A percentile compares a stretch with the other conserved stretches of the same genome.
These are phyloP conservation scores for Oidium heveae DNA, from an alignment of 2,329 filamentous ascomycete genomes.

Conservation along the genomic window DNA sequence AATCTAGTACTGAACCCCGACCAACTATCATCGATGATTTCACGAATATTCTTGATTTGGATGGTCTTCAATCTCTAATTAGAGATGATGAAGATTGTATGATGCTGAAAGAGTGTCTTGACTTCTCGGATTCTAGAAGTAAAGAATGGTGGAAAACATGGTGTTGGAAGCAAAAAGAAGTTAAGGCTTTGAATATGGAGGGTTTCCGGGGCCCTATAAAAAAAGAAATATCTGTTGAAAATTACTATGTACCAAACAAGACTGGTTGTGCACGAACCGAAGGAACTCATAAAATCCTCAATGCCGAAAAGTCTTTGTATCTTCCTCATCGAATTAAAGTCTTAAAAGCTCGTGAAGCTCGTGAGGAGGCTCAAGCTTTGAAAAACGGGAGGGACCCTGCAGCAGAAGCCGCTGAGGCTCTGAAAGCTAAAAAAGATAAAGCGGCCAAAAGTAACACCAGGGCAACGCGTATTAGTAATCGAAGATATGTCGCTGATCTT, in stretches of 20 bases:
- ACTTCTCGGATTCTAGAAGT: constrained; percentile 17
- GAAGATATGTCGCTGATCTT: constrained; percentile 78
- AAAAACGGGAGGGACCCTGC: constrained; percentile 40
- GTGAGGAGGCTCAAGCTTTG: constrained; percentile 45
- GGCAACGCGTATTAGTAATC: constrained; percentile 85
- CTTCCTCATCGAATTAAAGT: constrained; percentile 94
- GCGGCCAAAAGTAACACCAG: constrained; percentile 74
- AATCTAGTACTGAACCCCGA: constrained; percentile 30
- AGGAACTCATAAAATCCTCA: constrained; percentile 81
- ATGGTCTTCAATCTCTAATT: constrained; percentile 42
- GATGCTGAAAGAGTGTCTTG: constrained; percentile 26
- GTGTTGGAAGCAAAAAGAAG: constrained; percentile 48
- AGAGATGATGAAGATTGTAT: constrained; percentile 44
- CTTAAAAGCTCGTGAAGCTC: constrained; percentile 70
- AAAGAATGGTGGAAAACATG: constrained; percentile 34
- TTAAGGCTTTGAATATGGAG: constrained; percentile 39
- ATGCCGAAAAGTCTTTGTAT: constrained; percentile 95
- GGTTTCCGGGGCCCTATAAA: constrained; percentile 22
- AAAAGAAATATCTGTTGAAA: constrained; percentile 23
- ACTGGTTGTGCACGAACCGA: constrained; percentile 80
- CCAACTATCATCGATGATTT: constrained; percentile 42
- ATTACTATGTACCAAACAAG: constrained; percentile 61
- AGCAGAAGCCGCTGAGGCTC: constrained; percentile 40
- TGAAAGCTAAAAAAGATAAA: constrained; percentile 54
- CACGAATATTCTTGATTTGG: constrained; percentile 37